These are phyloP conservation scores for Pseudomonodictys pantanalensis DNA, from an alignment of 495 filamentous ascomycete genomes.

Conservation along the genomic window DNA sequence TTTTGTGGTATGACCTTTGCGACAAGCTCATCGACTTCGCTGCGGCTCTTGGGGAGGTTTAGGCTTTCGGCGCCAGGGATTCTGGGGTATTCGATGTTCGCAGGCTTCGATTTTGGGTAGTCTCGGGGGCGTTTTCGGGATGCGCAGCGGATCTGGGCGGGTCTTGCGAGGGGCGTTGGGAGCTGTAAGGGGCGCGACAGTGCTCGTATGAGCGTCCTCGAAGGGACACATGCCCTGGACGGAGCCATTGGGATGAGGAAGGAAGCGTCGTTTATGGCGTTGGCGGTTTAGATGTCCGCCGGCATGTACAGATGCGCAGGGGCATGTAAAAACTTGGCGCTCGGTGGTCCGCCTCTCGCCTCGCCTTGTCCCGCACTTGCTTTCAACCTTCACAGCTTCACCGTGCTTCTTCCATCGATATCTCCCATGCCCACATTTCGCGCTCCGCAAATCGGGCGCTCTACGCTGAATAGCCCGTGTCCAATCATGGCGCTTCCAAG, in stretches of 20 bases:
- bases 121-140: not conserved
- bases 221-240: constrained; percentile 15
- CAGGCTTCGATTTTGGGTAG: not conserved
- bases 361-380: too few relatives aligned
- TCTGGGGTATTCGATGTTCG: not conserved
- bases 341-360: too few relatives aligned
- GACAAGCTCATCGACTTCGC: not conserved
- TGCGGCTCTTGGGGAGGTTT: not conserved
- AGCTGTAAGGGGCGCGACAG: constrained; percentile 5
- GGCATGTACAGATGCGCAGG: too few relatives aligned
- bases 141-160: constrained; percentile 1
- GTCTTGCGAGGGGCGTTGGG: constrained; percentile 3
- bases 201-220: constrained; percentile 10
- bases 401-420: too few relatives aligned
- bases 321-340: too few relatives aligned
- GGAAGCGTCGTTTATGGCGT: not conserved
- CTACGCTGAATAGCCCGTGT: too few relatives aligned
- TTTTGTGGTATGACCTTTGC: too few relatives aligned
- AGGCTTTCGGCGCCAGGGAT: not conserved
- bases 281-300: not conserved
- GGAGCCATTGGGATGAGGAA: constrained; percentile 9
- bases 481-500: too few relatives aligned
- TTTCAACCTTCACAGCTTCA: too few relatives aligned
- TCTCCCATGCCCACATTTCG: too few relatives aligned
- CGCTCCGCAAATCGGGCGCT: too few relatives aligned